Percentiles rank a stretch among this genome's conserved stretches.
Conservation (phyloP, 2,329 filamentous ascomycete genomes). For the Aspergillus eucalypticola region DNA sequence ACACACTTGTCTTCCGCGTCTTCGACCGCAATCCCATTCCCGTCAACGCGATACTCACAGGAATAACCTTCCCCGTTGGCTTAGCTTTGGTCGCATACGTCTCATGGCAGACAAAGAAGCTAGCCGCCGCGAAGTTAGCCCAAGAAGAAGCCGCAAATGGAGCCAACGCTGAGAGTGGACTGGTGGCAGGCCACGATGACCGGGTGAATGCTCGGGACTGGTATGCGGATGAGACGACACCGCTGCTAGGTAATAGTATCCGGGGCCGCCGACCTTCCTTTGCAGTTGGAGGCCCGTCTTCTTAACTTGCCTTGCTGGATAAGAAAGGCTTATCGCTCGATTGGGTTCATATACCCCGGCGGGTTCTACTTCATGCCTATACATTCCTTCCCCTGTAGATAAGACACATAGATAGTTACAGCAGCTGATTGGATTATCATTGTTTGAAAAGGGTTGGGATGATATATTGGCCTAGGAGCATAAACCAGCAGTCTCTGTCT, state of each 20-base stretch:
- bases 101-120: conserved; percentile 45
- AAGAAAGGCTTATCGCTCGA: no score
- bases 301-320: not conserved
- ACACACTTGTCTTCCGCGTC: conserved; percentile 71
- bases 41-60: conserved; percentile 70
- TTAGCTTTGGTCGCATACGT: conserved; percentile 68
- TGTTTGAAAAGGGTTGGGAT: no score
- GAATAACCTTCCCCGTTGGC: conserved; percentile 64
- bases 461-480: no score
- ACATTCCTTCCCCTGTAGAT: no score
- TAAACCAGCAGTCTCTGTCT: no score
- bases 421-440: no score
- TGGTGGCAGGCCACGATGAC: not conserved
- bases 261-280: no score
- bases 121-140: conserved; percentile 14
- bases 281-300: not conserved
- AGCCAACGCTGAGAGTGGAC: not conserved
- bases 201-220: conserved; percentile 19
- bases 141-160: not conserved
- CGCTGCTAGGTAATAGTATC: conserved; percentile 10
- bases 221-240: conserved; percentile 14
- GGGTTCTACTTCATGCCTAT: no score
- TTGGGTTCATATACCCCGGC: no score
- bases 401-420: no score
- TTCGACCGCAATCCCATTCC: conserved; percentile 74